These are phyloP conservation scores for Cantharellus anzutake DNA, from an alignment of 768 basidiomycete species.

Conservation along the genomic window DNA sequence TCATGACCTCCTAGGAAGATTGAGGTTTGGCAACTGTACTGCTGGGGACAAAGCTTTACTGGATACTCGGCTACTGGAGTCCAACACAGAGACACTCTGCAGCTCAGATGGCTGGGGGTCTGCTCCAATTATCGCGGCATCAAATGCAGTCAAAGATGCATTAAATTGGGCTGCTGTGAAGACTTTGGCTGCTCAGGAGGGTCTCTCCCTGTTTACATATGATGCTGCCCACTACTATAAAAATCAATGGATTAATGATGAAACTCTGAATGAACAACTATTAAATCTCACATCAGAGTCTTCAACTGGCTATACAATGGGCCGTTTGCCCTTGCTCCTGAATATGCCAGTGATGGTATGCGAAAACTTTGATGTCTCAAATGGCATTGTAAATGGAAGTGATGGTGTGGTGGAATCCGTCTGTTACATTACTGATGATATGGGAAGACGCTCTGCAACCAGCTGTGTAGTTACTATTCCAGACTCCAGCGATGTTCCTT, in stretches of 20 bases:
- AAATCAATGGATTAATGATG: too few relatives aligned
- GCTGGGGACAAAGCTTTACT: not conserved
- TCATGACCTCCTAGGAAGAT: not conserved
- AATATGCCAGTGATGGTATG: constrained; percentile 6
- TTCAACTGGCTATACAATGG: not conserved
- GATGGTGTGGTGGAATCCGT: constrained; percentile 13
- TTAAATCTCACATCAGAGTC: too few relatives aligned
- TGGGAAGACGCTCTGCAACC: constrained; percentile 8
- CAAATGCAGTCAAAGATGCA: constrained; percentile 4
- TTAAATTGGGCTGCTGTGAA: not conserved
- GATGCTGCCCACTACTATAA: not conserved
- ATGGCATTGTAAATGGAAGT: constrained; percentile 23
- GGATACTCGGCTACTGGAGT: not conserved
- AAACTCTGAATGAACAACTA: too few relatives aligned
- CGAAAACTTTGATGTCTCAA: constrained; percentile 22
- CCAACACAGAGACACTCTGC: not conserved
- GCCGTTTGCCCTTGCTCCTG: constrained; percentile 1
- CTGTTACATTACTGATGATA: constrained; percentile 10
- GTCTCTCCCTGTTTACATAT: not conserved
- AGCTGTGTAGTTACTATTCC: constrained; percentile 15
- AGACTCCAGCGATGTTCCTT: not conserved
- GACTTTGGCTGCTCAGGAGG: not conserved
- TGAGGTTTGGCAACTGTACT: not conserved
- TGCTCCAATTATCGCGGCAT: not conserved
- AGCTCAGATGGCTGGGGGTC: not conserved